phyloP scores from a whole-genome alignment of 192 early-diverging fungal species.

The Gamsiella multidivaricata region DNA sequence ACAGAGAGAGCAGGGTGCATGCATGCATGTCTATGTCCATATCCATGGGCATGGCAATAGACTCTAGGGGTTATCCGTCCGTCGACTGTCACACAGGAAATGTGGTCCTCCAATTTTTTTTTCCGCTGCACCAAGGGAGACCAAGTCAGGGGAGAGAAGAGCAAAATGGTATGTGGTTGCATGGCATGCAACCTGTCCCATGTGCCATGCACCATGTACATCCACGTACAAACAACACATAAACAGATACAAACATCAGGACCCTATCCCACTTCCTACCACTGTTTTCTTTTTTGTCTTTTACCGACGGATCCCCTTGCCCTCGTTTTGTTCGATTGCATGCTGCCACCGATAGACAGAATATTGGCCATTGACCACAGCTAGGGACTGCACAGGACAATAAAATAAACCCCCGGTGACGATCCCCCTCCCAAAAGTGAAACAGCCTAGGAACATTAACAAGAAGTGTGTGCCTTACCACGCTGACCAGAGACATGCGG shows the following conservation, averaged over 20 bases:
- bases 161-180: neutral
- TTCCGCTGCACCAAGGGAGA: neutral
- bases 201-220: slow-evolving; percentile 5
- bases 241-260: too few relatives aligned
- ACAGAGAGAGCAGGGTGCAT: neutral
- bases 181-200: neutral
- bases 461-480: slow-evolving; percentile 22
- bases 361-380: too few relatives aligned
- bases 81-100: neutral
- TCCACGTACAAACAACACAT: neutral
- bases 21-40: neutral
- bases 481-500: slow-evolving; percentile 46
- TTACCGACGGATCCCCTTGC: neutral
- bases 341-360: too few relatives aligned
- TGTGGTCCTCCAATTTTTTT: neutral
- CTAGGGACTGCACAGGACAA: too few relatives aligned
- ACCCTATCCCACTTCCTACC: too few relatives aligned
- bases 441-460: neutral
- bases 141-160: slow-evolving; percentile 1
- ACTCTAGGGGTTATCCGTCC: neutral
- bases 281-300: too few relatives aligned
- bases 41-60: too few relatives aligned
- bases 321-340: neutral
- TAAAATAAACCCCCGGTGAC: neutral
- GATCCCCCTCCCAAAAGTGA: neutral